Evolutionary conservation across 2,329 filamentous ascomycete genomes (phyloP).

Genomic region (Huntiella bhutanensis): DNA sequence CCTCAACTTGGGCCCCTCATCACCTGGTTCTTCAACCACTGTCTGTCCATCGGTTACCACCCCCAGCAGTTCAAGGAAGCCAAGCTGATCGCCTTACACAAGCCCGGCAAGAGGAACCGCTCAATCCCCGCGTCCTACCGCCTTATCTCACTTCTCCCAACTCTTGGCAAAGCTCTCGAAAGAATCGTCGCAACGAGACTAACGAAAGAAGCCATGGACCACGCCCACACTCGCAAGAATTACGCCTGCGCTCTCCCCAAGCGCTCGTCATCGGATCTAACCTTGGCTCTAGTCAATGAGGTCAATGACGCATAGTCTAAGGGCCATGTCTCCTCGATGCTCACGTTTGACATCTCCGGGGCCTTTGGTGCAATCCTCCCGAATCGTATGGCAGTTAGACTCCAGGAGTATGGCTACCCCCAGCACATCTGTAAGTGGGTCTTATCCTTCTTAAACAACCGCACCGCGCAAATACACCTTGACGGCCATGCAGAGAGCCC

Average conservation of each 20-base stretch:
- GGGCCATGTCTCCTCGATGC: not conserved
- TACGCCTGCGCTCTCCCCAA: conserved; percentile 15
- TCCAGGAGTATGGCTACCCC: not conserved
- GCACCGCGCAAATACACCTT: conserved; percentile 6
- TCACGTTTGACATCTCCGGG: not conserved
- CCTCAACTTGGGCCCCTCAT: too few species aligned
- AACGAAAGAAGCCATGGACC: conserved; percentile 12
- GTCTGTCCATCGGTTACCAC: too few species aligned
- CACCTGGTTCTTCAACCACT: too few species aligned
- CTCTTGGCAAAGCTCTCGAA: conserved; percentile 16
- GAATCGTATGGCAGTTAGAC: not conserved
- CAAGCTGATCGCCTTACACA: not conserved
- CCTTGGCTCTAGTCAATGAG: conserved; percentile 11
- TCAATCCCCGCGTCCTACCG: conserved; percentile 13
- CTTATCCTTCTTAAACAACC: conserved; percentile 12
- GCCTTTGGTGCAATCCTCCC: not conserved
- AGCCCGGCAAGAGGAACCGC: conserved; percentile 13
- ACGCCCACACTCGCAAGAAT: conserved; percentile 13
- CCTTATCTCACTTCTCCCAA: conserved; percentile 16
- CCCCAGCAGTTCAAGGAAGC: not conserved
- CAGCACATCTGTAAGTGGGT: conserved; percentile 9
- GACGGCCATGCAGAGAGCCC: not conserved
- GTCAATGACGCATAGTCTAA: not conserved
- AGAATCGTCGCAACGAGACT: conserved; percentile 14
- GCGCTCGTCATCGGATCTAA: conserved; percentile 12